Conservation (phyloP, 345 rosid genomes). For the Eucalyptus urophylla region DNA sequence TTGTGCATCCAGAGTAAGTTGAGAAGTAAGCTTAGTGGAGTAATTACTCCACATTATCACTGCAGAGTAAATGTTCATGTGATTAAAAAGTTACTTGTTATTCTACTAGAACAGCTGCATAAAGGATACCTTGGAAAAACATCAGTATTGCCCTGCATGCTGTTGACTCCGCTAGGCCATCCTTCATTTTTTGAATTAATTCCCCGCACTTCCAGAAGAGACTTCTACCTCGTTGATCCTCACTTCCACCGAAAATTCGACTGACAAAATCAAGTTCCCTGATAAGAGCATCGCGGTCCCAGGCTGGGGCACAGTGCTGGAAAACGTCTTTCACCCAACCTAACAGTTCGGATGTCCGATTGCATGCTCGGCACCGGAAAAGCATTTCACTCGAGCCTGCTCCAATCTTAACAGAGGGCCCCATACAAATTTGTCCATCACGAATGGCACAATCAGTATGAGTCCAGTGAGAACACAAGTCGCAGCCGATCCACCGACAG, state of each 20-base stretch:
- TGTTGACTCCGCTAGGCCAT: conserved; percentile 54
- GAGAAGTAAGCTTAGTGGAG: neutral
- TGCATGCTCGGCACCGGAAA: conserved; percentile 81
- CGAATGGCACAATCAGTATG: conserved; percentile 97
- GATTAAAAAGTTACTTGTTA: neutral
- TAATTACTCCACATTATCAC: neutral
- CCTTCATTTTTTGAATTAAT: conserved; percentile 70
- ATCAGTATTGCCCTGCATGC: conserved; percentile 67
- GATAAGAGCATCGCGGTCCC: conserved; percentile 77
- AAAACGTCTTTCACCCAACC: conserved; percentile 99
- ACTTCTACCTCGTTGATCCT: conserved; percentile 77
- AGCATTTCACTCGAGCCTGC: conserved; percentile 76
- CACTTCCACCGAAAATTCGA: conserved; percentile 83
- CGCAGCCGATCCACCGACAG: conserved; percentile 99
- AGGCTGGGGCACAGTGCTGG: conserved; percentile 85
- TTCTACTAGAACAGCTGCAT: neutral
- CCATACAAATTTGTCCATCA: conserved; percentile 75
- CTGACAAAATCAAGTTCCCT: conserved; percentile 90
- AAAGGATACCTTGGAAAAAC: conserved; percentile 74
- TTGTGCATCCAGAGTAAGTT: neutral
- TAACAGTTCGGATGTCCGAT: conserved; percentile 79
- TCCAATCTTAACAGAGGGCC: conserved; percentile 58
- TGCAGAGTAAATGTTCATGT: neutral
- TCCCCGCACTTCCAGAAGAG: conserved; percentile 91
- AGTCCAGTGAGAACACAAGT: conserved; percentile 94